Conservation (phyloP, 768 basidiomycete genomes). For the Piloderma croceum region DNA sequence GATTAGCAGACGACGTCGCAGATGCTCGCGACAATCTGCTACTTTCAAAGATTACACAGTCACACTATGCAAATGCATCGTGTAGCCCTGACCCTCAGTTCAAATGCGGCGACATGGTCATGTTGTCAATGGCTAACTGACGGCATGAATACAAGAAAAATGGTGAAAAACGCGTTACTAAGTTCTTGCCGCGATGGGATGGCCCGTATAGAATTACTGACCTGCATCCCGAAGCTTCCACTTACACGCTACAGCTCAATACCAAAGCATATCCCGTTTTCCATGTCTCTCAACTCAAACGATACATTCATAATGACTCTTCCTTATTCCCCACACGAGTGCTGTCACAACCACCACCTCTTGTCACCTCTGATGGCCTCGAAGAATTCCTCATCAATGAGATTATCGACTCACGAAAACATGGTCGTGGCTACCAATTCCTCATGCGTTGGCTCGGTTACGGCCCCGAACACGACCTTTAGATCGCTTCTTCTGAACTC, state of each 20-base stretch:
- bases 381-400: too few relatives aligned
- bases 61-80: constrained; percentile 13
- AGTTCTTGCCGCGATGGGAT: constrained; percentile 37
- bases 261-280: constrained; percentile 26
- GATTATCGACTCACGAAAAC: too few relatives aligned
- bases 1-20: constrained; percentile 13
- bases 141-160: constrained; percentile 13
- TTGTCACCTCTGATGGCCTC: too few relatives aligned
- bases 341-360: too few relatives aligned
- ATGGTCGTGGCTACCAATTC: too few relatives aligned
- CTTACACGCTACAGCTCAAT: constrained; percentile 17
- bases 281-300: constrained; percentile 27
- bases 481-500: too few relatives aligned
- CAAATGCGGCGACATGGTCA: constrained; percentile 20
- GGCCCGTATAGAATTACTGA: constrained; percentile 20
- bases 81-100: constrained; percentile 11
- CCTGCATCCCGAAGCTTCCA: constrained; percentile 13
- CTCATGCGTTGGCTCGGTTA: too few relatives aligned
- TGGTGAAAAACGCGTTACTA: constrained; percentile 28
- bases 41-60: constrained; percentile 11
- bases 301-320: constrained; percentile 31
- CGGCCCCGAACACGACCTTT: too few relatives aligned
- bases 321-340: constrained; percentile 30
- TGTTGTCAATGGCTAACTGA: constrained; percentile 20
- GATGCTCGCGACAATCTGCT: constrained; percentile 31